These are phyloP conservation scores for Bruguiera hainesii DNA, from an alignment of 441 rosid species.

Conservation along the genomic window DNA sequence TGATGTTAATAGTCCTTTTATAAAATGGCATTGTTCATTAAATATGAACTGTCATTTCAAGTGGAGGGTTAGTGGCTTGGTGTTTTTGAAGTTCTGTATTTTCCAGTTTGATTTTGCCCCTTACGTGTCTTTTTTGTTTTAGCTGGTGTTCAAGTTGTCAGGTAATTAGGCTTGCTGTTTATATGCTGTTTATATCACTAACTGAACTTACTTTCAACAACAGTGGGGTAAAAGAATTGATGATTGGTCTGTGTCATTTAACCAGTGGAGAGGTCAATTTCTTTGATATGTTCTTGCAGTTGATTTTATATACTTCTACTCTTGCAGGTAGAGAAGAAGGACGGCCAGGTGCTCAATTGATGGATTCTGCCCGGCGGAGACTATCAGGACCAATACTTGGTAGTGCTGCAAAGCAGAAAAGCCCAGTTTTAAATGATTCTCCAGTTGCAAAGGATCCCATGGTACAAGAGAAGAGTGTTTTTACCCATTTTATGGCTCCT, in stretches of 20 bases:
- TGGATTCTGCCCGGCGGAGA: slow-evolving; percentile 62
- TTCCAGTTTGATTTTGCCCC: background rate
- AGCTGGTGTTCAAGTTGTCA: background rate
- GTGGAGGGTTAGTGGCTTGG: background rate
- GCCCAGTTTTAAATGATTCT: slow-evolving; percentile 67
- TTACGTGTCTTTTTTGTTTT: background rate
- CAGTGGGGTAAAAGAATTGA: too few species aligned
- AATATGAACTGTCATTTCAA: background rate
- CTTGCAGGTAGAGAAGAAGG: slow-evolving; percentile 64
- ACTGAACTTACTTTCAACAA: too few species aligned
- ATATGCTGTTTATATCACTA: background rate
- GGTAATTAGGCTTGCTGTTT: background rate
- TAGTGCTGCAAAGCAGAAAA: slow-evolving; percentile 71
- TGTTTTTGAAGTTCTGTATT: background rate
- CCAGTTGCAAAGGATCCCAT: slow-evolving; percentile 56
- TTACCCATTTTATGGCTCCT: background rate
- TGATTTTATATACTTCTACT: background rate
- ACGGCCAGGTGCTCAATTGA: slow-evolving; percentile 56
- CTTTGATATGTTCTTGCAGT: background rate
- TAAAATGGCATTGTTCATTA: background rate
- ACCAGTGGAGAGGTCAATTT: slow-evolving; percentile 4
- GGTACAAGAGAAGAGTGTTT: slow-evolving; percentile 29
- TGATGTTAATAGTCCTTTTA: background rate
- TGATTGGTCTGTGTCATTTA: too few species aligned
- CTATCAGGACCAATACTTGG: slow-evolving; percentile 56